Base-by-base conservation (phyloP, 2,329 filamentous ascomycete genomes). In the Penicillium expansum region DNA sequence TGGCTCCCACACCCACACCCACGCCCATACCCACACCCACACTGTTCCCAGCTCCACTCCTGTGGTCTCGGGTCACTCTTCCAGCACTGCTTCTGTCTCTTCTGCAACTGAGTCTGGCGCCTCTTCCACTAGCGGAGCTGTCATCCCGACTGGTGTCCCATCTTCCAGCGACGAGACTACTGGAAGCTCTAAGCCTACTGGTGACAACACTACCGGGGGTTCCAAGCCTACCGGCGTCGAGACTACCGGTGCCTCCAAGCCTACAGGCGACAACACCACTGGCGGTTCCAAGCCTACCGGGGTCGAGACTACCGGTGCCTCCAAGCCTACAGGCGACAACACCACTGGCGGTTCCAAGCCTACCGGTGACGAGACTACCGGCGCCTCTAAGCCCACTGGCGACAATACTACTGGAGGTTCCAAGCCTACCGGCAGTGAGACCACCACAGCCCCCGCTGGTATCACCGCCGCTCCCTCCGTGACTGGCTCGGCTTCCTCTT, bases 401-500 rank as follows among this genome's bases (percentile, higher is more conserved):
- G 24, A 6, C 11, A 7, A 20, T 16, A 45, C 43, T 16, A 59
- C 48, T 18, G 43, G 35, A 9, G 33, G 44, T 5, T 22, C 51
- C 11, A 48, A 52, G 24, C 18, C 53, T 32, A 60, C 49, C 43
- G 60, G 59, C 18, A 60, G 24, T 24, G 56, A 47, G 27, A 47
- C 56, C 2, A 33, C 39, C 32, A 60, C 48, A 6, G 50, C 48
- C 8, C 56, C 58, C 2, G 54, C 64, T 18, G 35, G 43, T 16
- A 44, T 48, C 42, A 47, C 57, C 20, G 50, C 52, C 22, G 27
- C 51, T 20, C 54, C 57, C 22, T 60, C 63, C 1, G 56, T 60
- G 13, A 64, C 61, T 8, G 13, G 62, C 24, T 54, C 55, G 30
- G 48, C 57, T 8, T 48, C 64, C n/a, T 60, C 61, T 24, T 62